These are phyloP conservation scores for Berkeleyomyces basicola DNA, from an alignment of 2,329 filamentous ascomycete genomes.

Conservation along the genomic window DNA sequence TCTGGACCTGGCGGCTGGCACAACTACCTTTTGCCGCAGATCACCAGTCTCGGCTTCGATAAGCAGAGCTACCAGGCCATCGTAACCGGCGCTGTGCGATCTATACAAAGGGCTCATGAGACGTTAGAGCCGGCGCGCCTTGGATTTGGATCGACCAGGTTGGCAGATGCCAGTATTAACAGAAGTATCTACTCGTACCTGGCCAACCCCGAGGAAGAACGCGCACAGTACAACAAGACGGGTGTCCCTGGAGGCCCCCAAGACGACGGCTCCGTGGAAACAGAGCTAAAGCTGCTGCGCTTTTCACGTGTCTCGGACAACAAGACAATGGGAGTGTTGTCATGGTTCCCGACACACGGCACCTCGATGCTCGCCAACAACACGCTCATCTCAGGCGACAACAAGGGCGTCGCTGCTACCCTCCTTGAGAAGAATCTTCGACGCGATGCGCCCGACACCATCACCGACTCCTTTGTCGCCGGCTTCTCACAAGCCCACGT, in stretches of 20 bases:
- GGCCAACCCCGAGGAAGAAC: constrained; percentile 60
- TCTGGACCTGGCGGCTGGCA: constrained; percentile 83
- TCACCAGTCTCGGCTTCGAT: constrained; percentile 75
- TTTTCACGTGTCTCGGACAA: constrained; percentile 56
- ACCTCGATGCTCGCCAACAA: constrained; percentile 85
- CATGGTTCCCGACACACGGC: constrained; percentile 83
- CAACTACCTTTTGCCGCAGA: constrained; percentile 85
- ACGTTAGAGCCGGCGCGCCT: constrained; percentile 40
- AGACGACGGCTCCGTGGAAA: constrained; percentile 41
- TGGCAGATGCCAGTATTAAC: constrained; percentile 63
- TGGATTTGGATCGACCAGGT: constrained; percentile 41
- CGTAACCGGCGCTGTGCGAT: constrained; percentile 67
- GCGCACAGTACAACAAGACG: constrained; percentile 39
- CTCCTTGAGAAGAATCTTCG: constrained; percentile 59
- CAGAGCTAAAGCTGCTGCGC: constrained; percentile 59
- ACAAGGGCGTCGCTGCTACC: constrained; percentile 78
- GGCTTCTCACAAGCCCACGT: constrained; percentile 88
- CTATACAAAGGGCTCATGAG: constrained; percentile 62
- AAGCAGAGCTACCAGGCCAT: constrained; percentile 78
- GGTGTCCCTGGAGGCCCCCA: not conserved
- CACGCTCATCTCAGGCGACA: constrained; percentile 74
- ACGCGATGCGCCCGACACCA: constrained; percentile 27
- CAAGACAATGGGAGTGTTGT: constrained; percentile 63
- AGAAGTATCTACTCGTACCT: constrained; percentile 73
- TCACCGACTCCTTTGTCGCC: constrained; percentile 58